Conservation (phyloP, 1,284 basidiomycete genomes). For the Ustilago hordei region DNA sequence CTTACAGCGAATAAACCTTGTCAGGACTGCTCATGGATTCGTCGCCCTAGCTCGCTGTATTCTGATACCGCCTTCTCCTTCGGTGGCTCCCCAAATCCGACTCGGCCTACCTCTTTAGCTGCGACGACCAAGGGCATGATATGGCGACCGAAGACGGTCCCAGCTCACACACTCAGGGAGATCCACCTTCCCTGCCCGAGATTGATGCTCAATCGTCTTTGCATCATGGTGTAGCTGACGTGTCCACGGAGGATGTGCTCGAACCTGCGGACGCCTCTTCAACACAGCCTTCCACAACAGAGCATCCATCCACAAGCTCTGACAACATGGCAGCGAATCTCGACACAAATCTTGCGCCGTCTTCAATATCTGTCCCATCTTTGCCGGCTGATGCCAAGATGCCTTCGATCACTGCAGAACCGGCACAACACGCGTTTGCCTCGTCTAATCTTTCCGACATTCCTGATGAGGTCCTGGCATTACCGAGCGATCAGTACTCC, state of each 20-base stretch:
- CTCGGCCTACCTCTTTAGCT: conserved; percentile 10
- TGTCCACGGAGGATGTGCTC: background rate
- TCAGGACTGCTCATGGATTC: conserved; percentile 20
- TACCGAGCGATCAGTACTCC: conserved; percentile 20
- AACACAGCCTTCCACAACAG: background rate
- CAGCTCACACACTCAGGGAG: conserved; percentile 15
- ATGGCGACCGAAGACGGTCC: conserved; percentile 34
- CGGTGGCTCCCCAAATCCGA: conserved; percentile 11
- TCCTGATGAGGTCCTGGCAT: conserved; percentile 39
- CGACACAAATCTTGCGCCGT: conserved; percentile 12
- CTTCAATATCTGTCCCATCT: conserved; percentile 5
- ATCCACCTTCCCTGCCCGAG: conserved; percentile 9
- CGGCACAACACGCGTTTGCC: conserved; percentile 24
- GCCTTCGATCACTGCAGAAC: conserved; percentile 8
- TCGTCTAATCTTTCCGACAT: conserved; percentile 38
- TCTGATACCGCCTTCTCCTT: conserved; percentile 7
- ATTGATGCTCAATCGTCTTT: conserved; percentile 10
- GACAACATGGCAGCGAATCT: background rate
- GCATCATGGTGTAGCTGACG: conserved; percentile 17
- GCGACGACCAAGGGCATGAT: conserved; percentile 28
- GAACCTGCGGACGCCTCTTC: conserved; percentile 7
- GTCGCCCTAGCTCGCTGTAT: conserved; percentile 6
- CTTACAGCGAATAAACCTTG: background rate
- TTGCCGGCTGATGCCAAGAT: conserved; percentile 16
- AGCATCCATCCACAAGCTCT: background rate